Base-by-base conservation (phyloP, 371 early-diverging fungal genomes). In the Mortierella sp. region DNA sequence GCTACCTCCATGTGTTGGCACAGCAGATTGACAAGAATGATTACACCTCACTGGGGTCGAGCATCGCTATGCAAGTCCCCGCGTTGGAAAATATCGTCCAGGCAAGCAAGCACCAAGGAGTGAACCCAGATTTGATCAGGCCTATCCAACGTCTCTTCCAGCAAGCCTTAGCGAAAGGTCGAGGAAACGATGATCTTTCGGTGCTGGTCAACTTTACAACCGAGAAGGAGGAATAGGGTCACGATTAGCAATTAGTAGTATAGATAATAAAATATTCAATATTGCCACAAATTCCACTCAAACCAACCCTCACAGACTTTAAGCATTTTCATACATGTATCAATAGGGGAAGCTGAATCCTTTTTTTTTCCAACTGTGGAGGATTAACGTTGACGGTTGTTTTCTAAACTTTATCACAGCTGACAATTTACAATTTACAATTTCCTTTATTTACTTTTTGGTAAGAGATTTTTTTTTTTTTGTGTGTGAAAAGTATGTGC, bases 31-130 rank as follows among this genome's bases (percentile, higher is more conserved):
- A 66, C 4, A 34, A 49, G 15, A 56, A 40, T 17, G 35, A 66
- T 32, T 66, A 45, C 23, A 5, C 67, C 23, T 23, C 59, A 3
- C 19, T 23, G 29, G 67, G 67, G 10, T 57, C 67, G 15, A 58
- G 58, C 34, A 34, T 66, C 31, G 59, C 34, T 26, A 66, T 66
- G 67, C 67, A 66, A 34, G 19, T 66, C 32, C 67, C 67, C 8
- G 67, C 67, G 35, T 7, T 66, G 15, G 34, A 59, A 22, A 57
- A 66, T 17, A 66, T 66, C 31, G 60, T 59, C 10, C 40, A 66
- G 34, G 42, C 22, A 7, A 59, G 59, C 34, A 26, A 66, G 60
- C 47, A 35, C 1, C 59, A 28, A 13, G 67, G 67, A 7, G 67
- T 66, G 59, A 26, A 32, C 22, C 22, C 67, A 1, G 67, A 66